Evolutionary conservation across 208 protist genomes (phyloP), one percentile per base, ranked within the genome.

Genomic region (Crithidia expoeki): DNA sequence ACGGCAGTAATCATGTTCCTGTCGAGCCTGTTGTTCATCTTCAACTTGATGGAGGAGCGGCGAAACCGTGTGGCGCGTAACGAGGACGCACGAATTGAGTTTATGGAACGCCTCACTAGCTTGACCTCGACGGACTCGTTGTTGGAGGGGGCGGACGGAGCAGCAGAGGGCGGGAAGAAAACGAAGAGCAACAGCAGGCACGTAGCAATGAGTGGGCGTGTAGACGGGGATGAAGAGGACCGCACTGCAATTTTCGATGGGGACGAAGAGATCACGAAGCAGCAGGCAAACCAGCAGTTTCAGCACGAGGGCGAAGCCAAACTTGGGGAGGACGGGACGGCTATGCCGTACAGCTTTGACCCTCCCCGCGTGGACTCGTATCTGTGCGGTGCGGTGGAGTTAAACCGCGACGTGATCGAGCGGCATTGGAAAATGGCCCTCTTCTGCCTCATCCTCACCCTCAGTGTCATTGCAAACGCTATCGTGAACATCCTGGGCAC

Each of bases 31-130:
- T 55, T 89, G 55, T 88, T 85, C 53, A 52, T 84, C 33, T 80
- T 83, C 27, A 93, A 93, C 68, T 73, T 78, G 75, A 80, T 81
- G 53, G 87, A 64, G 32, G 84, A 93, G 79, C 21, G 60, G 9
- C 67, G 12, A 23, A 89, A 93, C 74, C 65, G 63, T 1, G 76
- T 67, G 23, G 83, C 86, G 32, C 81, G 78, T 30, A 27, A 33
- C 17, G 75, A 83, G 27, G 83, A 89, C 60, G 52, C 44, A 1
- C 34, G 58, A 23, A 50, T 63, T 17, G 60, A 52, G 60, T 65
- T 32, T 46, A 68, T 74, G 25, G 56, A 77, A 16, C 70, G 66
- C 11, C 25, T 56, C 40, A 56, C 40, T 6, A 46, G 55, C 10
- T 5, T n/a, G 2, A 4, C 21, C 23, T 63, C 40, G 12, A 5